Base-by-base conservation (phyloP, 345 rosid genomes). In the Pistacia atlantica region DNA sequence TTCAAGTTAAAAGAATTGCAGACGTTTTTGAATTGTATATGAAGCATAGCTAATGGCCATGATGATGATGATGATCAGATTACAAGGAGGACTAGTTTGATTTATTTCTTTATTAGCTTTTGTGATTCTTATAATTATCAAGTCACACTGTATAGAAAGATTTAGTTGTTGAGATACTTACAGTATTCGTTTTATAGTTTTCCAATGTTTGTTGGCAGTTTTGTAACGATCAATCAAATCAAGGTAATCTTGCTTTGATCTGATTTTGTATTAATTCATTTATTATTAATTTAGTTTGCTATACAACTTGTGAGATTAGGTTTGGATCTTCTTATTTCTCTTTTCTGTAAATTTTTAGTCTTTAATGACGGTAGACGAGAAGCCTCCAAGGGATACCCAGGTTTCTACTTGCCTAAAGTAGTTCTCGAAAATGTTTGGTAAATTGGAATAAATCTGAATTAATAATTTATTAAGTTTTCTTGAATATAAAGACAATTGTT, bases 141-240 rank as follows among this genome's bases (percentile, higher is more conserved):
- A 58, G 49, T 31, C 66, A 76, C 66, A 76, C 79, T 81, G 81
- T 81, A 81, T 74, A 81, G 72, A 71, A 63, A 56, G 68, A 77
- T 68, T 77, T 65, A 56, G 71, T 69, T 69, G 28, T 73, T 77
- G 63, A 73, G 11, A 65, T 71, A 25, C 25, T 25, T 25, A 11
- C 22, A 49, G 66, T 69, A 69, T 48, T 77, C 73, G 45, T 81
- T 73, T 68, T 55, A n/a, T 31, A 42, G 16, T 10, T 31, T 31
- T 54, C n/a, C n/a, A 45, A 67, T 45, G 28, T 25, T 64, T 63
- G 8, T 62, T 25, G 10, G 63, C 25, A 8, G 35, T 28, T 52
- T 63, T 35, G 22, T n/a, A 46, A 57, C 58, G 72, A 56, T 71
- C 54, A 2, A 67, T 48, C 20, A 49, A 69, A 69, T 69, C 51